A percentile compares a stretch with the other conserved stretches of the same genome.
Conservation (phyloP, 2,329 filamentous ascomycete species). For the Monosporascus sp. region DNA sequence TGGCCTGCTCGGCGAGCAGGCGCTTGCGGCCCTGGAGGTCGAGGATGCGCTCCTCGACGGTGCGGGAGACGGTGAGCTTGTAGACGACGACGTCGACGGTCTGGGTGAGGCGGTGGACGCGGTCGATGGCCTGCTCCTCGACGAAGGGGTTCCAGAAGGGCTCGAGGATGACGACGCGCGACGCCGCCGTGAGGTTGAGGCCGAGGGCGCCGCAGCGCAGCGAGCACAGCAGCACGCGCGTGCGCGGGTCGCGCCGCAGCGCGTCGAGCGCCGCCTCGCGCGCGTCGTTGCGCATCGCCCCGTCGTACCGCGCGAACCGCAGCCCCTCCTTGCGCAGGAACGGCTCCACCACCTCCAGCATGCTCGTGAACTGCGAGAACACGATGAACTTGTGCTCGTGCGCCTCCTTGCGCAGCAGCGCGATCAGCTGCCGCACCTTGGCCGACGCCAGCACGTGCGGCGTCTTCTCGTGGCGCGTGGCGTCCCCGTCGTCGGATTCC, state of each 20-base stretch:
- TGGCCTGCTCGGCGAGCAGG: constrained; percentile 82
- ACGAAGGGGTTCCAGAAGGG: constrained; percentile 99
- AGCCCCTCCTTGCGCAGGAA: constrained; percentile 74
- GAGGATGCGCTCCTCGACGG: constrained; percentile 92
- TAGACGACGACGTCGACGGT: constrained; percentile 93
- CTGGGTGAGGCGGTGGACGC: constrained; percentile 96
- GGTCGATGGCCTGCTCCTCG: constrained; percentile 97
- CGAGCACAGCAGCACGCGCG: constrained; percentile 83
- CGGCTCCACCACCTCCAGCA: constrained; percentile 93
- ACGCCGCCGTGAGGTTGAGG: constrained; percentile 90
- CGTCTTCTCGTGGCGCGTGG: constrained; percentile 32
- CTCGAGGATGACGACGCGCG: constrained; percentile 88
- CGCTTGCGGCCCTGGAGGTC: constrained; percentile 92
- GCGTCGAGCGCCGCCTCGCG: constrained; percentile 80
- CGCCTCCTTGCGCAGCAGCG: constrained; percentile 74
- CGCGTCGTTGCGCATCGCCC: constrained; percentile 87
- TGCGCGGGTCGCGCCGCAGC: constrained; percentile 68
- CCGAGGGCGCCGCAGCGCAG: constrained; percentile 90
- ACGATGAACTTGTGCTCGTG: constrained; percentile 92
- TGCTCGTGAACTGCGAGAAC: constrained; percentile 96
- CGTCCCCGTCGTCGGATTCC: no score
- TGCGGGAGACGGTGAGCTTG: constrained; percentile 80
- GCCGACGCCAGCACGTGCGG: constrained; percentile 65
- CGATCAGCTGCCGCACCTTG: constrained; percentile 83
- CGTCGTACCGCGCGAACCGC: constrained; percentile 85